Conservation (phyloP, 257 asterid species). For the Plantago ovata region DNA sequence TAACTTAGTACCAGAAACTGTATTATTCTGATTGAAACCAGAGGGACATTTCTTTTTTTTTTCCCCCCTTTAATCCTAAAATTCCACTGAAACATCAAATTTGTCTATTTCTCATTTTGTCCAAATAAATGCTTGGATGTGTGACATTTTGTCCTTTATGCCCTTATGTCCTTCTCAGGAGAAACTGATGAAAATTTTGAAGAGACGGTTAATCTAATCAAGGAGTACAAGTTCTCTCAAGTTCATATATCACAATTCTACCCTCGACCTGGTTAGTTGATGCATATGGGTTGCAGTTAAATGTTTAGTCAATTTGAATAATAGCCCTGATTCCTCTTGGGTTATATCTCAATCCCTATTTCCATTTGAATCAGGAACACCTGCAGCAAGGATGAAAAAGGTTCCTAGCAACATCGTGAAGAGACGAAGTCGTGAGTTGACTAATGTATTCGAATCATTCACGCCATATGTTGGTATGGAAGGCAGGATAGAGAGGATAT, state of each 20-base stretch:
- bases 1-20: too few relatives aligned
- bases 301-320: too few relatives aligned
- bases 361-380: slow-evolving; percentile 51
- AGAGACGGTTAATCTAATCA: slow-evolving; percentile 69
- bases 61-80: background rate
- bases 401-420: slow-evolving; percentile 86
- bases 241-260: slow-evolving; percentile 94
- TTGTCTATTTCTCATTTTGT: background rate
- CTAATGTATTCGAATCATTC: slow-evolving; percentile 77
- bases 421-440: slow-evolving; percentile 86
- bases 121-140: slow-evolving; percentile 14
- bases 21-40: too few relatives aligned
- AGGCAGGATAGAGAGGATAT: slow-evolving; percentile 74
- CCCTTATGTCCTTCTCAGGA: slow-evolving; percentile 44
- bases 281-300: slow-evolving; percentile 7
- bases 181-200: slow-evolving; percentile 92
- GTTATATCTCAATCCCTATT: background rate
- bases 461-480: slow-evolving; percentile 82
- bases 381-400: slow-evolving; percentile 92
- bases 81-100: slow-evolving; percentile 8
- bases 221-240: slow-evolving; percentile 78
- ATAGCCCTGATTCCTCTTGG: background rate
- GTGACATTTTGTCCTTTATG: background rate
- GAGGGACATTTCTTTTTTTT: too few relatives aligned
- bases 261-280: slow-evolving; percentile 80